Conservation (phyloP, 73 alveolate genomes). For the Stentor roeselii region DNA sequence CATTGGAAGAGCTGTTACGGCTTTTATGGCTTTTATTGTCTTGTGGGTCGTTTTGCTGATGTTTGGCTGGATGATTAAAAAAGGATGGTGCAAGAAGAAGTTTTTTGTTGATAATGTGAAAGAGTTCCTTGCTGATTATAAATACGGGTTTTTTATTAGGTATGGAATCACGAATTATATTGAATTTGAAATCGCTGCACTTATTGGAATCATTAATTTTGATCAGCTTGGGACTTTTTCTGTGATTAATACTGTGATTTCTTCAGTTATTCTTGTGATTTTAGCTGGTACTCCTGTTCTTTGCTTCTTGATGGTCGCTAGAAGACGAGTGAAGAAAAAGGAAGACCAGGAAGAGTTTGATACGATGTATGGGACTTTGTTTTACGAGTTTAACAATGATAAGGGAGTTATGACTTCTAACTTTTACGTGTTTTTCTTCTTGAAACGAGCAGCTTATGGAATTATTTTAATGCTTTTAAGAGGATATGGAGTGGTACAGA, state of each 20-base stretch:
- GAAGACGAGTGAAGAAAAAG: not conserved
- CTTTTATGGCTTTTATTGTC: not conserved
- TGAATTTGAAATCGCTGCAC: not conserved
- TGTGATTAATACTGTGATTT: not conserved
- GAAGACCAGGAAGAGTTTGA: not conserved
- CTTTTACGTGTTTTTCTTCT: not conserved
- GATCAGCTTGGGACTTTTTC: not conserved
- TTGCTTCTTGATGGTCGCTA: not conserved
- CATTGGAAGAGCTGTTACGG: not conserved
- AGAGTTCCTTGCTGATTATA: not conserved
- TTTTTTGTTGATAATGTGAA: not conserved
- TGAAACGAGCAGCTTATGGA: not conserved
- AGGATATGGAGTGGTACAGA: not conserved
- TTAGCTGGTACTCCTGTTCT: not conserved
- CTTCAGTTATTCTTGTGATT: not conserved
- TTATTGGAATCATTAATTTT: not conserved
- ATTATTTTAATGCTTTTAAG: not conserved
- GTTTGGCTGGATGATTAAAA: not conserved
- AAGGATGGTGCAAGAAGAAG: not conserved
- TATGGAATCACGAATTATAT: not conserved
- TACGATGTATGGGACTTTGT: not conserved
- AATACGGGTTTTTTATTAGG: not conserved
- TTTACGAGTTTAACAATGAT: slow-evolving; percentile 24
- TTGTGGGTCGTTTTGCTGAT: not conserved
- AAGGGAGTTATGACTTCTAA: slow-evolving; percentile 14